These are phyloP conservation scores for Podospora bellae-mahoneyi DNA, from an alignment of 495 filamentous ascomycete genomes.

Conservation along the genomic window DNA sequence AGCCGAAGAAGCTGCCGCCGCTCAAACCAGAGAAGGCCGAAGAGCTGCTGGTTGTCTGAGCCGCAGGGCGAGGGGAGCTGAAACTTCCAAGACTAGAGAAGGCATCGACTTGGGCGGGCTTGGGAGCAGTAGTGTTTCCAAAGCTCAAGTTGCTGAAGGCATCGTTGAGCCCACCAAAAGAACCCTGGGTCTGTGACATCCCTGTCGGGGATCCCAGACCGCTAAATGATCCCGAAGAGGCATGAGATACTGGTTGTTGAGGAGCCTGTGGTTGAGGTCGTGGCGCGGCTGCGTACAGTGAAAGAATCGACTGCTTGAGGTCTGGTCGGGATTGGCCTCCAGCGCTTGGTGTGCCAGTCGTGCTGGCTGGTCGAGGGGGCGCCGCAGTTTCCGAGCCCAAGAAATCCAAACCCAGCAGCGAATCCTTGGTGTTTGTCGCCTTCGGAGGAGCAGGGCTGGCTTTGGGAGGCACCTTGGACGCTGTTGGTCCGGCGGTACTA, in stretches of 20 bases:
- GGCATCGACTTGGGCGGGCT: conserved; percentile 53
- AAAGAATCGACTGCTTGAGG: conserved; percentile 94
- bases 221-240: conserved; percentile 40
- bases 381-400: conserved; percentile 67
- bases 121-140: conserved; percentile 52
- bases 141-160: conserved; percentile 85
- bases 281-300: conserved; percentile 84
- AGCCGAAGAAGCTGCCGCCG: conserved; percentile 79
- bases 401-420: conserved; percentile 90
- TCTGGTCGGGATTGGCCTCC: conserved; percentile 77
- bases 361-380: conserved; percentile 69
- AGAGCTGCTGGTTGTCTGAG: conserved; percentile 46
- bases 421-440: conserved; percentile 64
- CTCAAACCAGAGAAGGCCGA: conserved; percentile 54
- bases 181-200: conserved; percentile 43
- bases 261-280: conserved; percentile 56
- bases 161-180: conserved; percentile 75
- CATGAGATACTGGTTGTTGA: conserved; percentile 51
- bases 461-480: conserved; percentile 65
- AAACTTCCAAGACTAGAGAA: conserved; percentile 71
- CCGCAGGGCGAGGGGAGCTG: conserved; percentile 50
- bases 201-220: conserved; percentile 55
- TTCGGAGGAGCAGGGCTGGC: conserved; percentile 58
- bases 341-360: conserved; percentile 56
- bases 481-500: conserved; percentile 60